Base-by-base conservation (phyloP, 2,329 filamentous ascomycete genomes). In the Colletotrichum endophyticum region DNA sequence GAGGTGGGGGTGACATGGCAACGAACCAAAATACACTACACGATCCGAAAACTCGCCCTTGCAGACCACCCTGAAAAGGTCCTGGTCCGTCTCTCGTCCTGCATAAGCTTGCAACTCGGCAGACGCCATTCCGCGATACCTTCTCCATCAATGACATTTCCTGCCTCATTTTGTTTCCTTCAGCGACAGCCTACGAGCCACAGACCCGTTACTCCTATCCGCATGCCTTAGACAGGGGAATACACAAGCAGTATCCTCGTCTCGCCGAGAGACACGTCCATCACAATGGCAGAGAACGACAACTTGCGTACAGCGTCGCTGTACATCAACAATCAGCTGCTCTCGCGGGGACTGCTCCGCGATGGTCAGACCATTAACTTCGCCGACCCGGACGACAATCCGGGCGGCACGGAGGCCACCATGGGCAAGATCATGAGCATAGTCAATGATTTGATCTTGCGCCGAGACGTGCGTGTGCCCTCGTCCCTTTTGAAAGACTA, bases 391-490 rank as follows among this genome's bases (percentile, higher is more conserved):
- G 91, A 91, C 70, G 89, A 91, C 78, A 90, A 89, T 75, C 91
- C 93, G 78, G 89, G 90, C 22, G 91, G 91, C 22, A 89, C 91
- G 49, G 90, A 89, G 57, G 91, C 90, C 67, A 95, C 94, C 22
- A 96, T 97, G 93, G 94, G 94, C 25, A 92, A 93, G 79, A 93
- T 99, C 80, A 98, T 99, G 86, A 95, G 96, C 82, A 90, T 99
- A 28, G 92, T 99, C 66, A 98, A 99, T 85, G 97, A 99, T 83
- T 86, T 99, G 80, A 95, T 99, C 75, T 84, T 98, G 76, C 92
- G 96, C 79, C 92, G 96, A 88, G 97, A 99, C 84, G 95, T 98
- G 88, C 80, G 92, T 88, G 72, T 76, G 44, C 63, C 59, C 63
- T 75, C 19, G 22, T 57, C 27, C 22, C n/a, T 44, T 57, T 44